Conservation (phyloP, 805 yeast species). For the Teunomyces funiuensis region DNA sequence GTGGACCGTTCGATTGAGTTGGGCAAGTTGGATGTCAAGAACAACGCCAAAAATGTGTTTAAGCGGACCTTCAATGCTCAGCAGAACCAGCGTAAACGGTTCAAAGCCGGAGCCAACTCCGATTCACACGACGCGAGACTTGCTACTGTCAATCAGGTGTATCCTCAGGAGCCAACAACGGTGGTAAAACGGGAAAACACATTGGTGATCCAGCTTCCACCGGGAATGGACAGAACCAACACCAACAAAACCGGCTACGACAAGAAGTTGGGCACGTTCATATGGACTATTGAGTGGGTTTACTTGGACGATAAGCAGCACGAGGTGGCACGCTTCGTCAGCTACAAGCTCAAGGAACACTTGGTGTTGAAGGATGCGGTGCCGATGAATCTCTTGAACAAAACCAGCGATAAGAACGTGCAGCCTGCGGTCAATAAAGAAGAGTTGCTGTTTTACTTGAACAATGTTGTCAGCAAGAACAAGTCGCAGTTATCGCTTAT, state of each 20-base stretch:
- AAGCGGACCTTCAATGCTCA: slow-evolving; percentile 21
- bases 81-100: slow-evolving; percentile 18
- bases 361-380: slow-evolving; percentile 35
- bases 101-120: slow-evolving; percentile 15
- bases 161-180: slow-evolving; percentile 26
- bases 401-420: slow-evolving; percentile 11
- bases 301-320: slow-evolving; percentile 32
- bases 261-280: slow-evolving; percentile 54
- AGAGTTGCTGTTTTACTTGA: slow-evolving; percentile 31
- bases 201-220: slow-evolving; percentile 58
- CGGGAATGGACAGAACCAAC: slow-evolving; percentile 69
- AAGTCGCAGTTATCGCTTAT: slow-evolving; percentile 29
- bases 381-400: slow-evolving; percentile 37
- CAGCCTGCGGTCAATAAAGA: slow-evolving; percentile 21
- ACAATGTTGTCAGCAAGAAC: slow-evolving; percentile 23
- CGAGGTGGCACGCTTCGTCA: slow-evolving; percentile 36
- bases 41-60: slow-evolving; percentile 43
- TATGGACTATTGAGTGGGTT: slow-evolving; percentile 82
- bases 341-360: slow-evolving; percentile 43
- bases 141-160: slow-evolving; percentile 20
- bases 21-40: slow-evolving; percentile 51
- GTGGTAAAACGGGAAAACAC: slow-evolving; percentile 61
- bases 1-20: slow-evolving; percentile 61
- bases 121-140: slow-evolving; percentile 22
- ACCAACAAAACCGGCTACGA: slow-evolving; percentile 73